Evolutionary conservation across 2,329 filamentous ascomycete genomes (phyloP), one percentile per base, ranked within the genome.

Genomic region (Colletotrichum gigasporum): DNA sequence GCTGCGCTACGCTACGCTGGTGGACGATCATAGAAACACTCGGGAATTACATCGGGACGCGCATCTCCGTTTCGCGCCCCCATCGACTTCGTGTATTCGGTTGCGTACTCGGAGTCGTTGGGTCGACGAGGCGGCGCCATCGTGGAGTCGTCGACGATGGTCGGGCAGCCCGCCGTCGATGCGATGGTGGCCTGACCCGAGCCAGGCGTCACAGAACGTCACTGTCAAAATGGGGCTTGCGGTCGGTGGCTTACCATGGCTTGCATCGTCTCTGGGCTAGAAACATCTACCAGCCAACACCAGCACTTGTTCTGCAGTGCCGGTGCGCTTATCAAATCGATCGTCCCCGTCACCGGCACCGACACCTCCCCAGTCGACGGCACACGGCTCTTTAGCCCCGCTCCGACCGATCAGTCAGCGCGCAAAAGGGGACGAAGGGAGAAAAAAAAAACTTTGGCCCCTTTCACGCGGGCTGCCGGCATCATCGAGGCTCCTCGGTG

Each of bases 201-300:
- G 34, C n/a, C n/a, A 32, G 30, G 53, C 59, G 54, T 63, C 26
- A 32, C n/a, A 45, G 11, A 45, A 18, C 39, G 54, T 63, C 60
- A 28, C 62, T 55, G 56, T 55, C 62, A 54, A 54, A 44, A 50
- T 14, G 61, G 61, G 48, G 57, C 61, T 64, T 50, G 42, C 42
- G 44, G 35, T 61, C 48, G 37, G 62, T 65, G 62, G 62, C 62
- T 65, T 55, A 41, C 32, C 35, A 51, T 55, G 24, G 56, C 41
- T 54, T 30, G n/a, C n/a, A n/a, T n/a, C 34, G 34, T 11, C 34
- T 35, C 11, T n/a, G 34, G n/a, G 34, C 34, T 35, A 35, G n/a
- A n/a, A 35, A n/a, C n/a, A n/a, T n/a, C n/a, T n/a, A n/a, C 47
- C 18, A 51, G 18, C 47, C 26, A 53, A 39, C n/a, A 20, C 34